These are phyloP conservation scores for Cyberlindnera japonica DNA, from an alignment of 805 yeast genomes.

Conservation along the genomic window DNA sequence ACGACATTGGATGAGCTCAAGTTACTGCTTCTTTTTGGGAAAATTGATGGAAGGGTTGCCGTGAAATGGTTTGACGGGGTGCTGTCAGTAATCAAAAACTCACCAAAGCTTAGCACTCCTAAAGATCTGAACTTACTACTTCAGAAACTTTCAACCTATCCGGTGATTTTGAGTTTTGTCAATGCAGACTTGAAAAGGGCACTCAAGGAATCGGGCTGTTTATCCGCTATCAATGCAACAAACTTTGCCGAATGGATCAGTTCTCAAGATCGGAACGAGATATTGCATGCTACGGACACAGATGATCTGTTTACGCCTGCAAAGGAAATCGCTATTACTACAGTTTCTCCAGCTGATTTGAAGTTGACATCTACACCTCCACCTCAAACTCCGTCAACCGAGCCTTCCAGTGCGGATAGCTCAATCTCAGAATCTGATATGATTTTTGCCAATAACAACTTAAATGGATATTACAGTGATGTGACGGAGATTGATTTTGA, in stretches of 20 bases:
- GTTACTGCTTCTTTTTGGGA: neutral
- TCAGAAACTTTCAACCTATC: neutral
- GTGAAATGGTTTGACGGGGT: neutral
- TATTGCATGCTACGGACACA: neutral
- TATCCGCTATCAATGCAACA: neutral
- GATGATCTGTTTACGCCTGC: neutral
- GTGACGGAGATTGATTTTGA: neutral
- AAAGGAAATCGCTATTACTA: neutral
- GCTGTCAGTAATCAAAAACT: neutral
- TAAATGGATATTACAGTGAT: neutral
- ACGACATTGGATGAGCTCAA: constrained; percentile 1
- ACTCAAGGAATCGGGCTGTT: neutral
- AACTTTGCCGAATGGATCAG: neutral
- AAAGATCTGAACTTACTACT: neutral
- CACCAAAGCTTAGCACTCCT: neutral
- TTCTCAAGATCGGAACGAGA: neutral
- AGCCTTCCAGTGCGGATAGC: neutral
- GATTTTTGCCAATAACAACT: constrained; percentile 1
- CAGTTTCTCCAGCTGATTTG: neutral
- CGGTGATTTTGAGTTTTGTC: neutral
- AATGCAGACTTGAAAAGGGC: neutral
- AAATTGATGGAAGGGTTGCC: neutral
- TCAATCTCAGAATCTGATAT: no score
- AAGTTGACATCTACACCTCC: neutral
- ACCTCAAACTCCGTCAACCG: neutral